Evolutionary conservation across 1,139 yeast genomes (phyloP).

Genomic region (Yamadazyma kanchanaburiensis): DNA sequence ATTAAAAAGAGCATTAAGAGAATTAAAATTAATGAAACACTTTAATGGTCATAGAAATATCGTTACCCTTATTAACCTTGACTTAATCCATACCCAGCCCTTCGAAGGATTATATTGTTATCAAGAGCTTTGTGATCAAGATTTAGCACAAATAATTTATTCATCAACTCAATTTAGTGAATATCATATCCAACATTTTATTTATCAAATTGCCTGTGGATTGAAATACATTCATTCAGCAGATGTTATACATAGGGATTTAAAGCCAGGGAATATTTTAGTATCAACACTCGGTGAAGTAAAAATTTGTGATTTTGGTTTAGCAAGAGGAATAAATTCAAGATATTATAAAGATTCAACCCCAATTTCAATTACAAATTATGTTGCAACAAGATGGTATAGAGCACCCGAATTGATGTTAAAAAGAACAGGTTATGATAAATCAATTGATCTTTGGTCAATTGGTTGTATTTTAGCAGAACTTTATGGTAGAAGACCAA

Average conservation of each 20-base stretch:
- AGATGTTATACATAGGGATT: conserved; percentile 78
- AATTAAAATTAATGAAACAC: conserved; percentile 70
- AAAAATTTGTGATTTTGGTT: conserved; percentile 85
- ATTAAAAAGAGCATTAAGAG: conserved; percentile 73
- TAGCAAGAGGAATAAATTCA: conserved; percentile 68
- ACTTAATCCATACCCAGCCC: conserved; percentile 60
- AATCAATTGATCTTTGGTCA: conserved; percentile 77
- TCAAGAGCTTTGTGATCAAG: conserved; percentile 75
- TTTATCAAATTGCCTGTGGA: conserved; percentile 79
- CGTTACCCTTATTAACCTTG: conserved; percentile 62
- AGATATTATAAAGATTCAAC: conserved; percentile 16
- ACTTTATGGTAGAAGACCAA: conserved; percentile 66
- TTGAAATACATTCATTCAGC: conserved; percentile 82
- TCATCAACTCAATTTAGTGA: conserved; percentile 78
- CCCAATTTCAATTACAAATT: conserved; percentile 57
- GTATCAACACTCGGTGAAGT: conserved; percentile 68
- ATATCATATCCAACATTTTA: conserved; percentile 71
- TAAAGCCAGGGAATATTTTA: conserved; percentile 81
- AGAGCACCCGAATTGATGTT: conserved; percentile 88
- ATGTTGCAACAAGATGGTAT: conserved; percentile 95
- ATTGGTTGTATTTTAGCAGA: conserved; percentile 79
- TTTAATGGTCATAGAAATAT: conserved; percentile 76
- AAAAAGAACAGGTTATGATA: conserved; percentile 51
- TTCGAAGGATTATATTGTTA: conserved; percentile 85
- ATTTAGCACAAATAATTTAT: conserved; percentile 73